Percentiles rank a stretch among this genome's conserved stretches.
These are phyloP conservation scores for Nicotiana noctiflora DNA, from an alignment of 257 asterid genomes.

Conservation along the genomic window DNA sequence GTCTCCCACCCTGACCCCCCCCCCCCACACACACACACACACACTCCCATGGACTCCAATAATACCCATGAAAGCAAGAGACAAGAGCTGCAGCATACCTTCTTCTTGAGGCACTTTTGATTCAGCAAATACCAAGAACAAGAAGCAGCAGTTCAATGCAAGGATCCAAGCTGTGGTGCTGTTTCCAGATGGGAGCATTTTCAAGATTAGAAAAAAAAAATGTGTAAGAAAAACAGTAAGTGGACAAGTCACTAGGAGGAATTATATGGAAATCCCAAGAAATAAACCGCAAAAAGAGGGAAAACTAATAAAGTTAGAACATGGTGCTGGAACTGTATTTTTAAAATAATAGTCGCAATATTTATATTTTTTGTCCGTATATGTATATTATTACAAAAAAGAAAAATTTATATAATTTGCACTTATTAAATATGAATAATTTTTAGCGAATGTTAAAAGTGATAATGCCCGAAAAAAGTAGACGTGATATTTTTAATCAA, in stretches of 20 bases:
- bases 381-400: too few relatives aligned
- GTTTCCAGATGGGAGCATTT: slow-evolving; percentile 3
- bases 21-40: not conserved
- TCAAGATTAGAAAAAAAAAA: not conserved
- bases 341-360: too few relatives aligned
- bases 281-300: not conserved
- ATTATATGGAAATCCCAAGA: not conserved
- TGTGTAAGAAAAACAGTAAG: not conserved
- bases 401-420: too few relatives aligned
- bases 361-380: too few relatives aligned
- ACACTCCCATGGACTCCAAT: not conserved
- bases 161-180: slow-evolving; percentile 10
- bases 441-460: too few relatives aligned
- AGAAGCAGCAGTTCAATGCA: slow-evolving; percentile 9
- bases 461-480: not conserved
- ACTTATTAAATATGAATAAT: too few relatives aligned
- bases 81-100: slow-evolving; percentile 10
- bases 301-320: not conserved
- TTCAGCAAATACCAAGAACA: slow-evolving; percentile 12
- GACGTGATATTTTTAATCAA: not conserved
- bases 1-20: too few relatives aligned
- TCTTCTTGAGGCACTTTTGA: slow-evolving; percentile 27
- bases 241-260: not conserved
- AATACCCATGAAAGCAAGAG: not conserved
- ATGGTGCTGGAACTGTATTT: not conserved